Evolutionary conservation across 371 early-diverging fungal genomes (phyloP).

Genomic region (Mortierella sp.): DNA sequence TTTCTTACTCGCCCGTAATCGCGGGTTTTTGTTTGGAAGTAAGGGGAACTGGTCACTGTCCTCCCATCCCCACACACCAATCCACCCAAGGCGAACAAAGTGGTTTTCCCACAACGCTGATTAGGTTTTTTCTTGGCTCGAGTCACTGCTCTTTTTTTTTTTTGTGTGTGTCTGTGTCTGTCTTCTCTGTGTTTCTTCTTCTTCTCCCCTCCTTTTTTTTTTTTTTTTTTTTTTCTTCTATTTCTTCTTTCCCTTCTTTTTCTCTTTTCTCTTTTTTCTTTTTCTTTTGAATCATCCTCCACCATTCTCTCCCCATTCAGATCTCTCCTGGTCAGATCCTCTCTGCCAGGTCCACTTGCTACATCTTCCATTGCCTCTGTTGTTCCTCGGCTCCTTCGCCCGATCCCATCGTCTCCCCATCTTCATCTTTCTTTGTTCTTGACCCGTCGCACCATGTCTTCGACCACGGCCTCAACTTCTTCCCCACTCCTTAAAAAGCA

Average conservation of each 20-base stretch:
- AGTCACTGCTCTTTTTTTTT: no score
- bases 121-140: no score
- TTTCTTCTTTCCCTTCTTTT: background rate
- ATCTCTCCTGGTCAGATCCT: background rate
- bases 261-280: background rate
- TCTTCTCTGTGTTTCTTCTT: background rate
- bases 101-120: no score
- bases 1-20: no score
- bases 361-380: background rate
- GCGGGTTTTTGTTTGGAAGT: no score
- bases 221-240: background rate
- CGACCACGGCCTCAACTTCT: conserved; percentile 9
- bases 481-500: conserved; percentile 36
- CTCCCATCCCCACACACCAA: no score
- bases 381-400: no score
- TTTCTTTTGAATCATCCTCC: background rate
- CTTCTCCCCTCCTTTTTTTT: background rate
- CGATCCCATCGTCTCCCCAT: background rate
- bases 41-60: no score
- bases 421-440: background rate
- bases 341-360: conserved; percentile 7
- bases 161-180: no score
- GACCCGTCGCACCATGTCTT: conserved; percentile 11
- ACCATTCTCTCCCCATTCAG: conserved; percentile 16
- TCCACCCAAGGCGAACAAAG: no score